Base-by-base conservation (phyloP, 768 basidiomycete species). In the Hygrophoropsis aurantiaca region DNA sequence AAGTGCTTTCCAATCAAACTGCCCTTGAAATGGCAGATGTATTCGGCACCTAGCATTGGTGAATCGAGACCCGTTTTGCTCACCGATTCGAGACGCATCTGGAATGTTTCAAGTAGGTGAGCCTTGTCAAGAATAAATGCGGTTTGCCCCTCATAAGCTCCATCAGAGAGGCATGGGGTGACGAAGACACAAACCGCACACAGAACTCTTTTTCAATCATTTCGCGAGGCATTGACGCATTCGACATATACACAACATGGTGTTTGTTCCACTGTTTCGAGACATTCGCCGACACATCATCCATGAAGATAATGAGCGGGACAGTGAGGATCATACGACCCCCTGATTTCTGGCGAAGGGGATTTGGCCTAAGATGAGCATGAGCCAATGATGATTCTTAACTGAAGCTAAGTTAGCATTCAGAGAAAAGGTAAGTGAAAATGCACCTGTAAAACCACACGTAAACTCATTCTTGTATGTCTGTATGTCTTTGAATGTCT, bases 181-280 rank as follows among this genome's bases (percentile, higher is more conserved):
- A 77, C 0, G 71, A 71, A 5, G 67, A 72, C 2, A 70, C 46
- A 47, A 75, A 75, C 18, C 68, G 68, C 18, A 65, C 57, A 55
- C 66, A 63, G 20, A 56, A 67, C 42, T 74, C 61, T 41, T 73
- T 70, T 2, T 70, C 58, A 0, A 74, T 52, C 9, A 73, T 54
- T 23, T 56, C 42, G 9, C 60, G 56, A 0, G 70, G 74, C 0
- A 75, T 55, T 44, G 67, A 71, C 11, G 58, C 47, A 34, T 74
- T 66, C 1, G 57, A 64, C 19, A 72, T 54, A 40, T 74, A 75
- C 0, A 69, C 62, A 40, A 73, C 75, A 56, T 58, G 66, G 42
- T 77, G 75, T 40, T 74, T 73, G 50, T 75, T 77, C 64, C 67
- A 77, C 32, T 66, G 67, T 51, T 77, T 77, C 3, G 66, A 69